Evolutionary conservation across 2,329 filamentous ascomycete species (phyloP).

Genomic region (Aspergillus novofumigatus): DNA sequence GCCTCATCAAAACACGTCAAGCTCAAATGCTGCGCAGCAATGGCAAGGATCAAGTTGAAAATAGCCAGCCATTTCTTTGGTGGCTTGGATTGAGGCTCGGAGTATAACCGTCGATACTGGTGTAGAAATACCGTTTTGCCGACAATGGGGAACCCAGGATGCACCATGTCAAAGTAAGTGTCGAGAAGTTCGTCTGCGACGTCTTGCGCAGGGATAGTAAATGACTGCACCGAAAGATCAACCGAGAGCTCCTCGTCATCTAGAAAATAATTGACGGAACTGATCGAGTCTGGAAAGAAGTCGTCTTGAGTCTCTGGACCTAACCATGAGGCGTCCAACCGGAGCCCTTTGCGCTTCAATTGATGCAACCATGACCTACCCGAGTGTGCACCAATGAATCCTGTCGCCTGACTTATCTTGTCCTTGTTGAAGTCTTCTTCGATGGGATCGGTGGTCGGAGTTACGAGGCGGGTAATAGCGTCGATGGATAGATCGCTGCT

Average conservation of each 20-base stretch:
- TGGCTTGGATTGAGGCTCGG: slow-evolving; percentile 21
- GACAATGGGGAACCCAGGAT: slow-evolving; percentile 39
- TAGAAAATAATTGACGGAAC: not conserved
- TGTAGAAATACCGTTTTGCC: slow-evolving; percentile 32
- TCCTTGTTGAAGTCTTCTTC: not conserved
- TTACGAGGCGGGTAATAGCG: not conserved
- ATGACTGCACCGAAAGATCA: not conserved
- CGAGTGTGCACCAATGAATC: not conserved
- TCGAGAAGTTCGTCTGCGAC: slow-evolving; percentile 35
- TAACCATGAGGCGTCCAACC: not conserved
- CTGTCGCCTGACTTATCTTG: not conserved
- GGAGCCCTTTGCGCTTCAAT: not conserved
- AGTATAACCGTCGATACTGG: slow-evolving; percentile 30
- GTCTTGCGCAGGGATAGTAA: not conserved
- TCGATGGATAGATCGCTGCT: not conserved
- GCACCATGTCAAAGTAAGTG: slow-evolving; percentile 34
- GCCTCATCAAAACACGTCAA: slow-evolving; percentile 28
- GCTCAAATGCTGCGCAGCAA: slow-evolving; percentile 31
- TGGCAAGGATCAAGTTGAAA: slow-evolving; percentile 40
- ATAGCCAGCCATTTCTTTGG: slow-evolving; percentile 37
- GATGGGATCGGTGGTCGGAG: not conserved
- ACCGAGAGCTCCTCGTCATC: not conserved
- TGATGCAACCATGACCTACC: not conserved
- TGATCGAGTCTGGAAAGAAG: not conserved
- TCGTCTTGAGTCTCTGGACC: not conserved